These are phyloP conservation scores for Paratinospora sagittata DNA, from an alignment of 164 flowering plant species.

Conservation along the genomic window DNA sequence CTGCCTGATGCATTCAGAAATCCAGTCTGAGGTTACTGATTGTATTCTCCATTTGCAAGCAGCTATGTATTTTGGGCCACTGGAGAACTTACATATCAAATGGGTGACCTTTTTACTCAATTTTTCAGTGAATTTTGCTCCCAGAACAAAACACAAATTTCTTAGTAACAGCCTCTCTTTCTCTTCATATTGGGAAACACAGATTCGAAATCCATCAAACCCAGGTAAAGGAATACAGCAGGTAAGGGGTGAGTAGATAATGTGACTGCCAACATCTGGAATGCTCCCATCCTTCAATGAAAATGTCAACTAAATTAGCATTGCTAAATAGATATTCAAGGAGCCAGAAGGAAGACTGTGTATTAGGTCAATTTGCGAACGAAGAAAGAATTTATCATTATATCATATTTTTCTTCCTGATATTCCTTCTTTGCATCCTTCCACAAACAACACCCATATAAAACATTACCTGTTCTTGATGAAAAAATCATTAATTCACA, in stretches of 20 bases:
- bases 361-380: too few species aligned
- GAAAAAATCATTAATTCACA: background rate
- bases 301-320: constrained; percentile 13
- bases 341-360: background rate
- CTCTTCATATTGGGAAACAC: constrained; percentile 85
- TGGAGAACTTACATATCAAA: constrained; percentile 73
- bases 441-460: background rate
- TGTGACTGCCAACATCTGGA: constrained; percentile 72
- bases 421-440: background rate
- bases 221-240: constrained; percentile 82
- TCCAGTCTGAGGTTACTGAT: constrained; percentile 77
- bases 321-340: background rate
- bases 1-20: constrained; percentile 76
- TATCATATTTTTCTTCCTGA: background rate
- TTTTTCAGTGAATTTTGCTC: constrained; percentile 68
- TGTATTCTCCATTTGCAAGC: constrained; percentile 80
- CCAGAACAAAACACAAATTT: constrained; percentile 81
- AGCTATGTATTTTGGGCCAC: constrained; percentile 80
- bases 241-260: constrained; percentile 86
- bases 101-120: constrained; percentile 75
- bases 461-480: background rate
- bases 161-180: constrained; percentile 68
- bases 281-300: constrained; percentile 65
- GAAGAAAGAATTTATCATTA: too few species aligned
- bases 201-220: constrained; percentile 60